Evolutionary conservation across 1,139 yeast species (phyloP).

Genomic region (Suhomyces panamericanus): DNA sequence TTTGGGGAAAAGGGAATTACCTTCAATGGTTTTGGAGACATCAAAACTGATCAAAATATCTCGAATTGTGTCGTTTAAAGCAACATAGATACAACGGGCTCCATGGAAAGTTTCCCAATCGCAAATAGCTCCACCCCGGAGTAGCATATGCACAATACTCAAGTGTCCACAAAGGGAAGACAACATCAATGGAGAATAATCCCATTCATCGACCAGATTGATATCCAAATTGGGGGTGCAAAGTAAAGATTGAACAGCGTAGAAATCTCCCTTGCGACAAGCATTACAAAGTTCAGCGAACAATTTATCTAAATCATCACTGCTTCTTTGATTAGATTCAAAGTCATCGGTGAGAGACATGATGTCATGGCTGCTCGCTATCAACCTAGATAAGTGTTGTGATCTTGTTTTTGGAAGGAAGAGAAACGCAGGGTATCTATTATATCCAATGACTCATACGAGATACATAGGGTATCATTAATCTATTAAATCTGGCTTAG

Average conservation of each 20-base stretch:
- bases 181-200: conserved; percentile 70
- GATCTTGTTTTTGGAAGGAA: too few relatives aligned
- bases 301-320: conserved; percentile 14
- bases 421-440: too few relatives aligned
- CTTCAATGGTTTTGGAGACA: conserved; percentile 67
- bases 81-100: conserved; percentile 77
- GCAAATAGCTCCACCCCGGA: conserved; percentile 69
- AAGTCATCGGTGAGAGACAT: not conserved
- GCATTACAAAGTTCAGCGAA: conserved; percentile 58
- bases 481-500: too few relatives aligned
- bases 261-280: conserved; percentile 68
- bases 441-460: too few relatives aligned
- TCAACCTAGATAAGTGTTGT: too few relatives aligned
- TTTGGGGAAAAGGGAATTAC: conserved; percentile 67
- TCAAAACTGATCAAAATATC: conserved; percentile 60
- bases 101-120: conserved; percentile 82
- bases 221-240: conserved; percentile 53
- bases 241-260: conserved; percentile 58
- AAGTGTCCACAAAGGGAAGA: conserved; percentile 78
- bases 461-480: too few relatives aligned
- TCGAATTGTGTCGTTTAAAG: conserved; percentile 65
- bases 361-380: too few relatives aligned
- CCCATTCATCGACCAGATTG: conserved; percentile 70
- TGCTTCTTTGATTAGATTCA: not conserved
- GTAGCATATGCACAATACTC: conserved; percentile 55